Conservation (phyloP, 176 grass and related monocot genomes). For the Aegilops longissima region DNA sequence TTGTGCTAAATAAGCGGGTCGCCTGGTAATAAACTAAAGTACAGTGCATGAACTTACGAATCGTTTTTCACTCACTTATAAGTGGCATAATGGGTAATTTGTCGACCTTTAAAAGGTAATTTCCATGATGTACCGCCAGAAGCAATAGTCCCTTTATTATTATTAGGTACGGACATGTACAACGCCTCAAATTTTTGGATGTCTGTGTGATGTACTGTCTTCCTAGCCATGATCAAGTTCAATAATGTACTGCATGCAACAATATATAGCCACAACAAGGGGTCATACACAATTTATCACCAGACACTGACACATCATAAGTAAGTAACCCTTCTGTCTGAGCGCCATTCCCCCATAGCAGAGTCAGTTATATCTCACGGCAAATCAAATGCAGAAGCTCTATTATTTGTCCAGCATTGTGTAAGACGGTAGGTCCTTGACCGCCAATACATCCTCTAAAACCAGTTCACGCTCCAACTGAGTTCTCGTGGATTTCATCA, state of each 20-base stretch:
- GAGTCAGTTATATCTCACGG: neutral
- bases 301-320: neutral
- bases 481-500: slow-evolving; percentile 82
- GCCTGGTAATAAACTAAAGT: no score
- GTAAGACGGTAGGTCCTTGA: slow-evolving; percentile 84
- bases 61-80: no score
- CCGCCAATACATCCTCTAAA: slow-evolving; percentile 58
- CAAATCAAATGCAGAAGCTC: neutral
- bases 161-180: neutral
- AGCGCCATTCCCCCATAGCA: neutral
- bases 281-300: neutral
- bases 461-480: slow-evolving; percentile 80
- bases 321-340: neutral
- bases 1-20: no score
- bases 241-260: neutral
- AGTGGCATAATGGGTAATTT: no score
- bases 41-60: no score
- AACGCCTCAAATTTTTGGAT: neutral
- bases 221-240: neutral
- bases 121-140: no score
- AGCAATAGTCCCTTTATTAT: no score
- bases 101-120: no score
- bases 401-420: slow-evolving; percentile 66
- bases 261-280: slow-evolving; percentile 14
- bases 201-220: no score